Conservation (phyloP, 225 moss, liverwort and hornwort species). For the Climacium dendroides region DNA sequence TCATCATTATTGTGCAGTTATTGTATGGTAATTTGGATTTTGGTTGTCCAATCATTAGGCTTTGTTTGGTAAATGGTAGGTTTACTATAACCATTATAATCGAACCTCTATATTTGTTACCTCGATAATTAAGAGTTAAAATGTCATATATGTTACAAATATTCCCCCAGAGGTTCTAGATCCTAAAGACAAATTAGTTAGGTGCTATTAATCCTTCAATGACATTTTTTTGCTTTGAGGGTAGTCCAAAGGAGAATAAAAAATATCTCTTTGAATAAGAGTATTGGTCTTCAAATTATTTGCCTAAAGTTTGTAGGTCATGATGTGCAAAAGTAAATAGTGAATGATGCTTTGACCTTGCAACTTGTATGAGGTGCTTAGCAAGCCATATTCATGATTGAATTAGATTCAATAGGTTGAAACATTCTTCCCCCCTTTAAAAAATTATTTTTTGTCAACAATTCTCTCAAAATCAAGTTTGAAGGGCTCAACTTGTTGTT, state of each 20-base stretch:
- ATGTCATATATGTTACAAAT: too few relatives aligned
- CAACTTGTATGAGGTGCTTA: neutral
- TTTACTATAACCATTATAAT: neutral
- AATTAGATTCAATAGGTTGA: neutral
- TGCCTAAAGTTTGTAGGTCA: neutral
- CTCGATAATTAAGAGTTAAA: neutral
- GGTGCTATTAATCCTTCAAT: neutral
- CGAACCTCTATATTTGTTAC: neutral
- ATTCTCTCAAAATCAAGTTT: accelerated
- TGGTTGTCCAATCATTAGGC: too few relatives aligned
- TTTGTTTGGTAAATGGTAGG: too few relatives aligned
- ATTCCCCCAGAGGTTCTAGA: neutral
- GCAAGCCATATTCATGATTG: neutral
- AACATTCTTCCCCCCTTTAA: neutral
- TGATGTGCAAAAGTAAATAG: neutral
- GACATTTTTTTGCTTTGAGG: neutral
- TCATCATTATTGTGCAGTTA: too few relatives aligned
- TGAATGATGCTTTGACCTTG: neutral
- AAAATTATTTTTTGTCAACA: neutral
- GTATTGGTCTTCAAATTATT: neutral
- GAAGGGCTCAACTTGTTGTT: accelerated
- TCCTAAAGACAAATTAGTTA: neutral
- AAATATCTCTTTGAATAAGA: neutral
- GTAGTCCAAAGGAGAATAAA: neutral
- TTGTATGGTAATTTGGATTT: too few relatives aligned